These are phyloP conservation scores for Auriscalpium microsporum DNA, from an alignment of 768 basidiomycete genomes.

Conservation along the genomic window DNA sequence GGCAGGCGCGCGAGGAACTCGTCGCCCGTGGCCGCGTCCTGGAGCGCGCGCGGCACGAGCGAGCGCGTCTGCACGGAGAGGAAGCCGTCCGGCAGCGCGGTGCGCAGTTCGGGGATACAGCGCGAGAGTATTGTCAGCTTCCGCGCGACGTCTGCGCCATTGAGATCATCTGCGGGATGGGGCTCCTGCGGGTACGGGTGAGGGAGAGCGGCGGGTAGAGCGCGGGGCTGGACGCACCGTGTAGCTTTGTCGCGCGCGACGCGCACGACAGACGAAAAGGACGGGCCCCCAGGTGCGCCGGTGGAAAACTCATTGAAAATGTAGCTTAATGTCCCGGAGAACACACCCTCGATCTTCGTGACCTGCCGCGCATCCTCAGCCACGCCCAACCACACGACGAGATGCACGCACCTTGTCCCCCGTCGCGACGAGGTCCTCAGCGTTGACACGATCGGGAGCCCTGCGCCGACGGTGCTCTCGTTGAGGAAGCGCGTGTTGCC, in stretches of 20 bases:
- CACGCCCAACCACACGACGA: no score
- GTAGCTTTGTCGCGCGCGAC: slow-evolving; percentile 85
- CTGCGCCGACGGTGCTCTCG: slow-evolving; percentile 94
- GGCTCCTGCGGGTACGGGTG: slow-evolving; percentile 61
- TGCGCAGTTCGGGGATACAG: slow-evolving; percentile 46
- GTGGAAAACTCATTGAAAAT: slow-evolving; percentile 96
- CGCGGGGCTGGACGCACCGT: slow-evolving; percentile 46
- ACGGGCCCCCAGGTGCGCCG: slow-evolving; percentile 54
- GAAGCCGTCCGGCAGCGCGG: slow-evolving; percentile 67
- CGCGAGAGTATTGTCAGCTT: slow-evolving; percentile 95
- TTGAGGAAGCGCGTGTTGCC: slow-evolving; percentile 66
- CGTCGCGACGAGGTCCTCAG: slow-evolving; percentile 83
- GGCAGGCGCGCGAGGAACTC: slow-evolving; percentile 76
- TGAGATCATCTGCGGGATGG: slow-evolving; percentile 93
- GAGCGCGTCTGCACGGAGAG: slow-evolving; percentile 74
- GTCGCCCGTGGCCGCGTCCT: slow-evolving; percentile 60
- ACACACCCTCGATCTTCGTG: slow-evolving; percentile 91
- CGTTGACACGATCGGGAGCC: slow-evolving; percentile 85
- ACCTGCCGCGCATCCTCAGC: slow-evolving; percentile 35
- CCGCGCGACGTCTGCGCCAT: slow-evolving; percentile 93
- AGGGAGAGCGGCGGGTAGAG: neutral
- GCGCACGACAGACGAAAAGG: slow-evolving; percentile 85
- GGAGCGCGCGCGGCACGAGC: slow-evolving; percentile 73
- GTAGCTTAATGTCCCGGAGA: slow-evolving; percentile 96
- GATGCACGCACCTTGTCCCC: slow-evolving; percentile 72